Conservation (phyloP, 805 yeast genomes). For the Saturnispora sekii region DNA sequence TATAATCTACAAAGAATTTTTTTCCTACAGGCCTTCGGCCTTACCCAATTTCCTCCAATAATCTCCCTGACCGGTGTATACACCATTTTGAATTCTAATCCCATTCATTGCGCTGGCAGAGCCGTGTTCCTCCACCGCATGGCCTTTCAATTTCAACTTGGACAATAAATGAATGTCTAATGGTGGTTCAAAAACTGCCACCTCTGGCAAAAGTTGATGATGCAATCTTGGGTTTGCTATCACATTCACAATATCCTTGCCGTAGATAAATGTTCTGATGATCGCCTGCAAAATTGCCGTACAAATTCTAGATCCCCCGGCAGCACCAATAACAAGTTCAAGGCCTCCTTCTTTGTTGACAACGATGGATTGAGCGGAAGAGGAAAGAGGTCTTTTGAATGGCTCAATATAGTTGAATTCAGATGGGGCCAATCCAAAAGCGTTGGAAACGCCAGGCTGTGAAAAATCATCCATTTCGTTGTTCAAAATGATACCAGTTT, state of each 20-base stretch:
- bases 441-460: conserved; percentile 55
- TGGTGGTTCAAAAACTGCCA: conserved; percentile 49
- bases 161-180: conserved; percentile 31
- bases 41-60: conserved; percentile 81
- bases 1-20: neutral
- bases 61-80: conserved; percentile 73
- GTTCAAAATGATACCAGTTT: conserved; percentile 76
- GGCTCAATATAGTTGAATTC: conserved; percentile 70
- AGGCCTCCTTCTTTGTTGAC: conserved; percentile 35
- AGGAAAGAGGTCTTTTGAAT: conserved; percentile 72
- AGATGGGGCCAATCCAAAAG: conserved; percentile 76
- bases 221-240: conserved; percentile 78
- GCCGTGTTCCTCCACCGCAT: conserved; percentile 30
- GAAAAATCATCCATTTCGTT: conserved; percentile 95
- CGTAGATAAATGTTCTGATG: conserved; percentile 50
- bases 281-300: conserved; percentile 80
- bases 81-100: conserved; percentile 29
- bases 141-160: conserved; percentile 38
- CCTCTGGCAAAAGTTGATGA: conserved; percentile 80
- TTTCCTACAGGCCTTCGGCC: conserved; percentile 49
- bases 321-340: conserved; percentile 76
- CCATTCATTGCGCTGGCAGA: conserved; percentile 54
- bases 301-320: conserved; percentile 86
- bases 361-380: conserved; percentile 69
- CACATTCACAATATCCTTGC: conserved; percentile 51